Evolutionary conservation across 2,329 filamentous ascomycete species (phyloP).

Genomic region (Trichoderma oligosporum): DNA sequence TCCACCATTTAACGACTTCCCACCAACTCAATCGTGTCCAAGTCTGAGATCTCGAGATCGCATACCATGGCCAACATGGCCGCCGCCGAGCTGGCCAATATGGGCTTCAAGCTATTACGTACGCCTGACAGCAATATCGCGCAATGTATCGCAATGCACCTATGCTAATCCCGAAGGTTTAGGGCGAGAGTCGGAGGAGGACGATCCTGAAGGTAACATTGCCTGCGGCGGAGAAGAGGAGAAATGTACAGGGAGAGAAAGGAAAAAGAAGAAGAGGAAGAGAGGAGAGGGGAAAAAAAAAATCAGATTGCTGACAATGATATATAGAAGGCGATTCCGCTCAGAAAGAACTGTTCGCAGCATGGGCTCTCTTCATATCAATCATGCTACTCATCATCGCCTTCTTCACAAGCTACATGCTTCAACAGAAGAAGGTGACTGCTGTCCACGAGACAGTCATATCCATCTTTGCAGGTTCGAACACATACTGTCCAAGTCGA

Average conservation of each 20-base stretch:
- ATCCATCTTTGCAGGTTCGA: slow-evolving; percentile 86
- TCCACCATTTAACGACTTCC: slow-evolving; percentile 10
- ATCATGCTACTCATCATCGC: slow-evolving; percentile 91
- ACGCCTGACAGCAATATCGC: slow-evolving; percentile 18
- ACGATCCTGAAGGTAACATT: slow-evolving; percentile 35
- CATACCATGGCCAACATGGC: slow-evolving; percentile 22
- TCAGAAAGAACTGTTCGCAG: slow-evolving; percentile 90
- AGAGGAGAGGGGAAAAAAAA: not conserved
- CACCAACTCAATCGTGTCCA: slow-evolving; percentile 4
- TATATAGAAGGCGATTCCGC: slow-evolving; percentile 67
- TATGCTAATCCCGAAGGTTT: not conserved
- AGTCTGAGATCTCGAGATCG: not conserved
- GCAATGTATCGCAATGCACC: not conserved
- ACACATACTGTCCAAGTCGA: not conserved
- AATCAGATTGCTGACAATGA: slow-evolving; percentile 14
- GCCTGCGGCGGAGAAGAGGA: slow-evolving; percentile 1
- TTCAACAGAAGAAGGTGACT: slow-evolving; percentile 95
- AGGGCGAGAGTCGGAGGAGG: slow-evolving; percentile 28
- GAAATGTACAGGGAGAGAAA: too few species aligned
- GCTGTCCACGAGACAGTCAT: slow-evolving; percentile 97
- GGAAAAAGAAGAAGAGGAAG: not conserved
- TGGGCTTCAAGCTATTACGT: slow-evolving; percentile 35
- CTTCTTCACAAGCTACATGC: slow-evolving; percentile 93
- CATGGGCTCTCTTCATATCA: slow-evolving; percentile 96
- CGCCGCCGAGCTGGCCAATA: slow-evolving; percentile 27